A percentile compares a stretch with the other conserved stretches of the same genome.
Conservation (phyloP, 352 stramenopile species). For the Phytophthora aleatoria region DNA sequence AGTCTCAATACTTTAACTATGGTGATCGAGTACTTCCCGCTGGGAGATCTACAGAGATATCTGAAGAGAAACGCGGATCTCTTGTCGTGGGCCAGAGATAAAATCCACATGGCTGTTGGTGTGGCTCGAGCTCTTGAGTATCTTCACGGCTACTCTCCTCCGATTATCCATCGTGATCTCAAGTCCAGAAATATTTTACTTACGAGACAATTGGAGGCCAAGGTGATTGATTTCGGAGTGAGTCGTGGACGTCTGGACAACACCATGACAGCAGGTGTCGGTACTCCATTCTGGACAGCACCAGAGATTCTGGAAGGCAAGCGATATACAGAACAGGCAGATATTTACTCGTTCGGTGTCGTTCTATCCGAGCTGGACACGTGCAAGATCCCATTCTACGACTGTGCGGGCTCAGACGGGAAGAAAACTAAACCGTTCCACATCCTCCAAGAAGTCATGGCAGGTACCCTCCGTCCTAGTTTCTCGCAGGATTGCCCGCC, state of each 20-base stretch:
- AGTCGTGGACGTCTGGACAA: constrained; percentile 1
- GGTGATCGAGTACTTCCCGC: constrained; percentile 40
- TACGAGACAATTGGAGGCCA: not conserved
- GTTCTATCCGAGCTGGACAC: not conserved
- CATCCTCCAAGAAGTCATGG: constrained; percentile 49
- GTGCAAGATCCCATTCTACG: not conserved
- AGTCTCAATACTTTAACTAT: constrained; percentile 38
- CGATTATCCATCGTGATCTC: constrained; percentile 38
- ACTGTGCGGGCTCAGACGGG: constrained; percentile 9
- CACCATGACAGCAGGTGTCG: not conserved
- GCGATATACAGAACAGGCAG: not conserved
- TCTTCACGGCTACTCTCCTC: constrained; percentile 27
- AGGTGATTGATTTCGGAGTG: not conserved
- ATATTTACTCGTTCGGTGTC: not conserved
- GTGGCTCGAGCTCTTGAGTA: constrained; percentile 42
- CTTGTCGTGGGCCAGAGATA: constrained; percentile 41
- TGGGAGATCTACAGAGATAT: constrained; percentile 29
- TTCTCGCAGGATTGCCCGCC: constrained; percentile 48
- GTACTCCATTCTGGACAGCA: not conserved
- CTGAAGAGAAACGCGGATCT: constrained; percentile 28
- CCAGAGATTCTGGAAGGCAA: not conserved
- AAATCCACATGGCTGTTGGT: constrained; percentile 50
- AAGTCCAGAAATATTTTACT: constrained; percentile 1
- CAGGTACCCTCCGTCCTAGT: constrained; percentile 44
- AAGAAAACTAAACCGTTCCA: constrained; percentile 49